Evolutionary conservation across 352 stramenopile species (phyloP).

Genomic region (Globisporangium apiculatum): DNA sequence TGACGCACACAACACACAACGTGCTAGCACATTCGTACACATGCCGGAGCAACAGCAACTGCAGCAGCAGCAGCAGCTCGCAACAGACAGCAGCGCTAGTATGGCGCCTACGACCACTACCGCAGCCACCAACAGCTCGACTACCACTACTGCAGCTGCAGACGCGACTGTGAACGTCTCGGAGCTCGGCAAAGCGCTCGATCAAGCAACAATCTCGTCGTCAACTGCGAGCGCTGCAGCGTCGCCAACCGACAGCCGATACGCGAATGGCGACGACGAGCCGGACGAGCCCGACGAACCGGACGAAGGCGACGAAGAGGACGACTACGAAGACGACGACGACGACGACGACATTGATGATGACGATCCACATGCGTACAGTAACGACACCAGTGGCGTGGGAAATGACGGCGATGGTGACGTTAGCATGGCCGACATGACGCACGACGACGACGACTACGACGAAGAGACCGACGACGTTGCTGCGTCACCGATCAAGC

Average conservation of each 20-base stretch:
- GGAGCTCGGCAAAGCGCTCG: slow-evolving; percentile 65
- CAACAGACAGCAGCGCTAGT: too few species aligned
- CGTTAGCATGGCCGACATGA: neutral
- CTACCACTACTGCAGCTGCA: neutral
- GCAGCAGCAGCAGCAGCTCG: slow-evolving; percentile 4
- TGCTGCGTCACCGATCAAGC: slow-evolving; percentile 13
- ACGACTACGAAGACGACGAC: slow-evolving; percentile 9
- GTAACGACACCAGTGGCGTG: too few species aligned
- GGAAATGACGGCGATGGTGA: neutral
- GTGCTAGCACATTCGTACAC: neutral
- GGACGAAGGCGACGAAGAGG: slow-evolving; percentile 8
- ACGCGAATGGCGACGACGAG: slow-evolving; percentile 6
- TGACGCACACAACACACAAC: neutral
- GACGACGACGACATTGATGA: slow-evolving; percentile 8
- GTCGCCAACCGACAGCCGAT: neutral
- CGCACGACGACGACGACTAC: slow-evolving; percentile 11
- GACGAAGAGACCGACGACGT: slow-evolving; percentile 15
- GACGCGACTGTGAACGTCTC: slow-evolving; percentile 36
- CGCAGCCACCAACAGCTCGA: slow-evolving; percentile 3
- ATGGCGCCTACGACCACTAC: neutral
- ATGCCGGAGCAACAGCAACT: neutral
- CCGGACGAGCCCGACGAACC: slow-evolving; percentile 9
- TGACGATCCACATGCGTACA: neutral
- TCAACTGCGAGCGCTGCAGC: slow-evolving; percentile 9
- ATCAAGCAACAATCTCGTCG: slow-evolving; percentile 72